Conservation (phyloP, 257 asterid genomes). For the Nyctanthes arbortristis region DNA sequence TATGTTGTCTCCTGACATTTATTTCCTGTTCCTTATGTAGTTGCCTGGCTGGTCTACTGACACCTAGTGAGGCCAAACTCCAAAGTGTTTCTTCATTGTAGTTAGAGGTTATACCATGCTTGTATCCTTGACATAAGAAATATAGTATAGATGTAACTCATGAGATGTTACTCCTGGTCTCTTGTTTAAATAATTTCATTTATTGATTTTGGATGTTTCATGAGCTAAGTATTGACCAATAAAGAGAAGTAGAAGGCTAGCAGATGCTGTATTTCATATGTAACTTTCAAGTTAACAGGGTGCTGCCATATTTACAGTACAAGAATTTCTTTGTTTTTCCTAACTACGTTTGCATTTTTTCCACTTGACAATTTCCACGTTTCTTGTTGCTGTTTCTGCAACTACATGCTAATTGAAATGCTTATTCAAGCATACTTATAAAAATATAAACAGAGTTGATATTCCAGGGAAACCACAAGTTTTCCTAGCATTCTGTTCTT, state of each 20-base stretch:
- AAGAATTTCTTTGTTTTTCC: neutral
- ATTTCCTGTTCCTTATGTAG: neutral
- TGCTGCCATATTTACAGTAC: neutral
- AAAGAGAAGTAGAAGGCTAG: neutral
- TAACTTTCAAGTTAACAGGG: neutral
- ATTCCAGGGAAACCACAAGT: slow-evolving; percentile 7
- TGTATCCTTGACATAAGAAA: neutral
- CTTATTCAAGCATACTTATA: slow-evolving; percentile 16
- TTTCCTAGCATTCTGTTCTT: slow-evolving; percentile 6
- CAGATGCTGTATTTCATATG: slow-evolving; percentile 3
- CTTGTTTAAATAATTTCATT: neutral
- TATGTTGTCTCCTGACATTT: neutral
- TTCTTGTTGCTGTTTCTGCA: slow-evolving; percentile 4
- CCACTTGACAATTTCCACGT: slow-evolving; percentile 15
- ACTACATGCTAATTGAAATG: slow-evolving; percentile 15
- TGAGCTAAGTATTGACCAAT: neutral
- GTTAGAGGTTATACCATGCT: slow-evolving; percentile 14
- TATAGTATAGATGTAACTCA: slow-evolving; percentile 5
- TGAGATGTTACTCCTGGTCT: neutral
- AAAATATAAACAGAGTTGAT: slow-evolving; percentile 8
- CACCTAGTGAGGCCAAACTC: neutral
- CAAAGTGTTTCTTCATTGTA: neutral
- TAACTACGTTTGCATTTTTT: neutral
- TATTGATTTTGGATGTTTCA: neutral
- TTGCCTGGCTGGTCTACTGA: slow-evolving; percentile 8